Conservation (phyloP, 2,329 filamentous ascomycete species). For the Pseudocercospora fijiensis region DNA sequence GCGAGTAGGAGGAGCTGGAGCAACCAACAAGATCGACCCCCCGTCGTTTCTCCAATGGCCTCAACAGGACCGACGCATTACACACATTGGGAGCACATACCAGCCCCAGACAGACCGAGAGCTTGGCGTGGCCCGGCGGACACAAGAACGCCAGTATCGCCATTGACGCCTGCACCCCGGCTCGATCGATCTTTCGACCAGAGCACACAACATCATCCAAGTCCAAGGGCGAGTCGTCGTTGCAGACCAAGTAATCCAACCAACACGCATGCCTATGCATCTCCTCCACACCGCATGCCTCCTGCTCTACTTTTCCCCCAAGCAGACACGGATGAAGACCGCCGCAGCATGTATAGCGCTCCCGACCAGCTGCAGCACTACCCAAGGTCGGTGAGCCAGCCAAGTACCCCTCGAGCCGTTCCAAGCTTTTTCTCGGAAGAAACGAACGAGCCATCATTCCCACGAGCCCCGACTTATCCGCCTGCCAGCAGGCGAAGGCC, state of each 20-base stretch:
- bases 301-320: conserved; percentile 28
- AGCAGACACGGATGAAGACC: conserved; percentile 28
- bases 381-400: conserved; percentile 32
- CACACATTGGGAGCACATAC: conserved; percentile 27
- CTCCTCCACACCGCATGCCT: conserved; percentile 9
- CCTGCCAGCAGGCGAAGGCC: conserved; percentile 18
- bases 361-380: conserved; percentile 14
- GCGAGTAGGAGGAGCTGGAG: conserved; percentile 1
- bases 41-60: background rate
- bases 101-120: conserved; percentile 24
- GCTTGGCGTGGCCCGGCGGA: conserved; percentile 21
- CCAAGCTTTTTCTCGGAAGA: conserved; percentile 8
- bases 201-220: conserved; percentile 10
- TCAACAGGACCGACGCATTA: conserved; percentile 21
- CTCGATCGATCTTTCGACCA: background rate
- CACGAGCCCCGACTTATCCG: conserved; percentile 27
- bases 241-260: conserved; percentile 7
- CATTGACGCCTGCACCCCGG: conserved; percentile 4
- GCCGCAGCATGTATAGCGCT: conserved; percentile 12
- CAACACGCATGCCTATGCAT: conserved; percentile 11
- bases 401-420: conserved; percentile 25
- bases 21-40: background rate
- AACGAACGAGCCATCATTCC: conserved; percentile 17
- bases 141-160: conserved; percentile 7
- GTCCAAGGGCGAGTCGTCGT: background rate